Evolutionary conservation across 2,329 filamentous ascomycete genomes (phyloP).

Genomic region (Bipolaris cookei): DNA sequence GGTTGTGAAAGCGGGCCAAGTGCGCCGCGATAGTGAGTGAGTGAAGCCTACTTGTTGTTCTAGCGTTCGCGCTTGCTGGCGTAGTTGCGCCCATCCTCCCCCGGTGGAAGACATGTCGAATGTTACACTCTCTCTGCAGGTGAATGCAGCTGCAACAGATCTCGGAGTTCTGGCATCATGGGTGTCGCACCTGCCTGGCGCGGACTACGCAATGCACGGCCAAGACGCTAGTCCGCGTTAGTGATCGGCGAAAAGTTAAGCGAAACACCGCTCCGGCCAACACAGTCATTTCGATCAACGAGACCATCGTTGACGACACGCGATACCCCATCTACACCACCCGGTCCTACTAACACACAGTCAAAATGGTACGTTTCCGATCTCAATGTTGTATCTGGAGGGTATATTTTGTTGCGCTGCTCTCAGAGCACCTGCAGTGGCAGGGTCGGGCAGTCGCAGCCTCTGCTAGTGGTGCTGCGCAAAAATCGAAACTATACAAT

Average conservation of each 20-base stretch:
- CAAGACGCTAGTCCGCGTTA: conserved; percentile 28
- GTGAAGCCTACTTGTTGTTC: conserved; percentile 77
- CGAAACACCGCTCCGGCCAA: conserved; percentile 21
- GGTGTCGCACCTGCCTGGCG: conserved; percentile 24
- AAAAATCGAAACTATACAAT: conserved; percentile 25
- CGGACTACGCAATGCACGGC: conserved; percentile 29
- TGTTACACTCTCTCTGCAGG: not conserved
- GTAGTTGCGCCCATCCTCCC: conserved; percentile 84
- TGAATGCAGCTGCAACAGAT: conserved; percentile 16
- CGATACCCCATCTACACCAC: conserved; percentile 47
- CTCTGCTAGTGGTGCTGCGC: conserved; percentile 27
- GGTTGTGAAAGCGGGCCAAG: conserved; percentile 17
- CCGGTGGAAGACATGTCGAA: conserved; percentile 49
- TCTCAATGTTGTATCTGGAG: conserved; percentile 21
- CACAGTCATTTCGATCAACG: conserved; percentile 36
- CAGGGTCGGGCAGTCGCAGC: conserved; percentile 25
- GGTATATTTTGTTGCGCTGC: conserved; percentile 20
- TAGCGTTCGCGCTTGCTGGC: conserved; percentile 85
- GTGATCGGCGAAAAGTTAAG: conserved; percentile 21
- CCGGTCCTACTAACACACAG: conserved; percentile 47
- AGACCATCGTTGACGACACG: conserved; percentile 43
- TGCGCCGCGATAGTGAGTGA: conserved; percentile 16
- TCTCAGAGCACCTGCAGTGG: conserved; percentile 11
- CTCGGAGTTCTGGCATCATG: conserved; percentile 32
- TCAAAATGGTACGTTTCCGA: conserved; percentile 48